A percentile compares a stretch with the other conserved stretches of the same genome.
These are phyloP conservation scores for Blastomyces gilchristii DNA, from an alignment of 2,329 filamentous ascomycete species.

Conservation along the genomic window DNA sequence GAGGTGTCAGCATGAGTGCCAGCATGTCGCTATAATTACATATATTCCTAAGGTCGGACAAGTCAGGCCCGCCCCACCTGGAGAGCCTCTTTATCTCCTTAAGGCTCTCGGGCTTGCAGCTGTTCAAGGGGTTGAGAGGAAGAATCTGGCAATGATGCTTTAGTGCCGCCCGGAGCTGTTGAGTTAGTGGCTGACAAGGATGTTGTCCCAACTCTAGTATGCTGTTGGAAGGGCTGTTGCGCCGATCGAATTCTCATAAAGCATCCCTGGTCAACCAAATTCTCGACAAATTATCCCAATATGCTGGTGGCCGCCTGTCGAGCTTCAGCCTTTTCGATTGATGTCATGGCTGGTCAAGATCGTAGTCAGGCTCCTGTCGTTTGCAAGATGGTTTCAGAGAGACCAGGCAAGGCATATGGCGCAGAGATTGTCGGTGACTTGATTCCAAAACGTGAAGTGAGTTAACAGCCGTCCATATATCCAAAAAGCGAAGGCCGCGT, in stretches of 20 bases:
- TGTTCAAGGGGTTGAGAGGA: background rate
- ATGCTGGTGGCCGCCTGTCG: slow-evolving; percentile 6
- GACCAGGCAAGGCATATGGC: background rate
- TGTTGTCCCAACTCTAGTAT: no score
- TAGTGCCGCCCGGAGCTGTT: slow-evolving; percentile 8
- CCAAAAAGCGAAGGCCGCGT: no score
- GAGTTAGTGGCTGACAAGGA: background rate
- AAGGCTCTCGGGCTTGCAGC: background rate
- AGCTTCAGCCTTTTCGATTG: slow-evolving; percentile 11
- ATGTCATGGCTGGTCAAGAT: slow-evolving; percentile 1
- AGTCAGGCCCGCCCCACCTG: background rate
- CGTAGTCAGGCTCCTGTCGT: background rate
- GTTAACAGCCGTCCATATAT: no score
- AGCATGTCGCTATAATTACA: no score
- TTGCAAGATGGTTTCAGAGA: background rate
- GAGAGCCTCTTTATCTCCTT: background rate
- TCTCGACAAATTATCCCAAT: slow-evolving; percentile 21
- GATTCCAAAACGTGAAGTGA: background rate
- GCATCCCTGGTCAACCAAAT: slow-evolving; percentile 12
- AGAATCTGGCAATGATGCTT: slow-evolving; percentile 8
- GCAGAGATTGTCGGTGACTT: background rate
- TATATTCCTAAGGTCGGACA: no score
- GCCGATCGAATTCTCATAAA: no score
- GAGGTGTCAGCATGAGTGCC: no score
- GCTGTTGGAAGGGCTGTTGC: no score